Evolutionary conservation across 1,284 basidiomycete species (phyloP).

Genomic region (Ceratobasidium sp.): DNA sequence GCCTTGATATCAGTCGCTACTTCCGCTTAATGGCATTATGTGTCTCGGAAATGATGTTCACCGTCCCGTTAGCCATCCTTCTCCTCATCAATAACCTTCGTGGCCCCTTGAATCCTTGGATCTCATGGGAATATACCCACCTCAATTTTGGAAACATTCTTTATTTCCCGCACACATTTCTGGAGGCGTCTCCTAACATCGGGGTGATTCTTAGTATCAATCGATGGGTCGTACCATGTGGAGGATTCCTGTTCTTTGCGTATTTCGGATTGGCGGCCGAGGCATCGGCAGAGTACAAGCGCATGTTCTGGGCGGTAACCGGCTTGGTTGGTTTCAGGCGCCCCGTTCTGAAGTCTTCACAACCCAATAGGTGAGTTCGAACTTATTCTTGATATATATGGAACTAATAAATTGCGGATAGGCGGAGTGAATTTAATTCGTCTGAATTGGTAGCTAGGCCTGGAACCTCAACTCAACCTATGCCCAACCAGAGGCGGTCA

Average conservation of each 20-base stretch:
- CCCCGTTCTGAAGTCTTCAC: not conserved
- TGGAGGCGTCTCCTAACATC: conserved; percentile 1
- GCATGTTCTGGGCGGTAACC: conserved; percentile 4
- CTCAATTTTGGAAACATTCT: conserved; percentile 61
- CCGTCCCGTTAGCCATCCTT: conserved; percentile 31
- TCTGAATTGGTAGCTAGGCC: no score
- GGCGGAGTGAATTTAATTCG: no score
- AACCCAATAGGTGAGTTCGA: no score
- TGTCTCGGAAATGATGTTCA: conserved; percentile 35
- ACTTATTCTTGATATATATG: no score
- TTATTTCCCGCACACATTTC: conserved; percentile 50
- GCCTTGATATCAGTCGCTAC: conserved; percentile 62
- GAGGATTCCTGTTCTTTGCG: conserved; percentile 46
- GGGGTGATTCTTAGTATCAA: conserved; percentile 28
- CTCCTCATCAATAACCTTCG: conserved; percentile 30
- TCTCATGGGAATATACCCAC: conserved; percentile 41
- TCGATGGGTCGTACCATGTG: conserved; percentile 37
- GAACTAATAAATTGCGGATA: no score
- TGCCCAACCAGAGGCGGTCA: no score
- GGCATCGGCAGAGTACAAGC: conserved; percentile 39
- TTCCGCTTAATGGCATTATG: conserved; percentile 41
- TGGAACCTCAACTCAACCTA: no score
- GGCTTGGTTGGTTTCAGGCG: not conserved
- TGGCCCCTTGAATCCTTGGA: conserved; percentile 19
- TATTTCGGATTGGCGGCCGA: conserved; percentile 48